Evolutionary conservation across 164 flowering plant genomes (phyloP), one percentile per base, ranked within the genome.

Genomic region (Aristolochia fimbriata): DNA sequence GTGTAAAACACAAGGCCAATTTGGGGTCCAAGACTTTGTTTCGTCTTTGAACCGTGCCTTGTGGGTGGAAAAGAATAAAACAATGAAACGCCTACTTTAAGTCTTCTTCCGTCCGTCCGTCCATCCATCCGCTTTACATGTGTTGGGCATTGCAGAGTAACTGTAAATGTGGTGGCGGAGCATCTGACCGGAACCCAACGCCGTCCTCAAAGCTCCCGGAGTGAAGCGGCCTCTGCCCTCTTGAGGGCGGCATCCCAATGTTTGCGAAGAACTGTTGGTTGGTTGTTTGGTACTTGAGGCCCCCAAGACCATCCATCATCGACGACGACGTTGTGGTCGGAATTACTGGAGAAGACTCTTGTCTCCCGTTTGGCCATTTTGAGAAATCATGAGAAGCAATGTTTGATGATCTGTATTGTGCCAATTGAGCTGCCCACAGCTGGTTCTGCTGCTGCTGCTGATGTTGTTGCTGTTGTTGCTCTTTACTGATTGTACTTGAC

Each of bases 301-400:
- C 53, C 6, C 72, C 69, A 1, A 71, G 59, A 4, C 52, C 67
- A 59, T 72, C 80, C 13, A 65, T 30, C n/a, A 80, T 59, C 19
- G 74, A 49, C 47, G 68, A 55, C 11, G 30, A 27, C 15, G 27
- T 22, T 2, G 30, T 4, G 27, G 56, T 20, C 31, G 14, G 74
- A 58, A 11, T 77, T 24, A 22, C 68, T 58, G 23, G 74, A 70
- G 3, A 70, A 23, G 17, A 60, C 22, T 74, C 84, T 0, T 27
- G 69, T 54, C 64, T 71, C 37, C 82, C 80, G 24, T 68, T 72
- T 69, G 67, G 78, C 86, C 80, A 73, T 64, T 48, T 73, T 14
- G 74, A 66, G 16, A 67, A 56, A 17, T 68, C 72, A 33, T 66
- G 46, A 10, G 62, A 24, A 11, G 73, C n/a, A 24, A 64, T 43